A percentile compares a stretch with the other conserved stretches of the same genome.
phyloP scores from a whole-genome alignment of 2,329 filamentous ascomycete genomes.

The Exophiala aquamarina region DNA sequence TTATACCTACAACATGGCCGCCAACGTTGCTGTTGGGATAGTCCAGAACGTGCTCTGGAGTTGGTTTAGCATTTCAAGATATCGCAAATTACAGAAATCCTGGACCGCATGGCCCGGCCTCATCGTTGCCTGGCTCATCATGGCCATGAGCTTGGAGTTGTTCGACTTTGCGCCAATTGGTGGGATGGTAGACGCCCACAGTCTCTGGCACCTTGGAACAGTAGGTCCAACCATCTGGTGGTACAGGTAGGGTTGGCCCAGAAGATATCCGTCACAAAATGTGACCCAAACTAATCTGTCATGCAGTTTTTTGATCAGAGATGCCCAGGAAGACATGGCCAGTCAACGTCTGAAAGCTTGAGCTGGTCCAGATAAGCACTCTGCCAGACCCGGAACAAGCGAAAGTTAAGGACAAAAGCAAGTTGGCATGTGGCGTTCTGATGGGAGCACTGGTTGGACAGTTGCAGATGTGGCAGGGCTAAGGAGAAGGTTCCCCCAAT shows the following conservation, averaged over 20 bases:
- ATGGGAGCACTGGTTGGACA: neutral
- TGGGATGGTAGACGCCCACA: slow-evolving; percentile 87
- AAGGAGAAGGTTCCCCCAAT: too few species aligned
- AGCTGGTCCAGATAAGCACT: slow-evolving; percentile 14
- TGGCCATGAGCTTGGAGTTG: slow-evolving; percentile 93
- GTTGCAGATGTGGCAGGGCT: too few species aligned
- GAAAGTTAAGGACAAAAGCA: slow-evolving; percentile 1
- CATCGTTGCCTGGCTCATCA: slow-evolving; percentile 85
- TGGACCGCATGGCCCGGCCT: slow-evolving; percentile 91
- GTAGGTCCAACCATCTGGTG: slow-evolving; percentile 84
- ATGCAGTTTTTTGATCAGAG: slow-evolving; percentile 77
- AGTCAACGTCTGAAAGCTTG: slow-evolving; percentile 70
- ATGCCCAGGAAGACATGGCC: slow-evolving; percentile 79
- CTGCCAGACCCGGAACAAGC: neutral
- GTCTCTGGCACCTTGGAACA: slow-evolving; percentile 92
- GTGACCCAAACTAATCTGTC: slow-evolving; percentile 2
- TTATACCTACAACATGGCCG: slow-evolving; percentile 97
- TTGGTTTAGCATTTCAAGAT: slow-evolving; percentile 75
- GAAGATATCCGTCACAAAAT: neutral
- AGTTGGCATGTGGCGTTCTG: neutral
- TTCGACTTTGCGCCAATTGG: slow-evolving; percentile 87
- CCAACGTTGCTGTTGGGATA: slow-evolving; percentile 80
- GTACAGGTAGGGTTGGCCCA: slow-evolving; percentile 78
- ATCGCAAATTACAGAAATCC: slow-evolving; percentile 65
- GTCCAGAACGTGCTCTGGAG: slow-evolving; percentile 83